A percentile compares a stretch with the other conserved stretches of the same genome.
Conservation (phyloP, 1,284 basidiomycete species). For the Entoloma clypeatum region DNA sequence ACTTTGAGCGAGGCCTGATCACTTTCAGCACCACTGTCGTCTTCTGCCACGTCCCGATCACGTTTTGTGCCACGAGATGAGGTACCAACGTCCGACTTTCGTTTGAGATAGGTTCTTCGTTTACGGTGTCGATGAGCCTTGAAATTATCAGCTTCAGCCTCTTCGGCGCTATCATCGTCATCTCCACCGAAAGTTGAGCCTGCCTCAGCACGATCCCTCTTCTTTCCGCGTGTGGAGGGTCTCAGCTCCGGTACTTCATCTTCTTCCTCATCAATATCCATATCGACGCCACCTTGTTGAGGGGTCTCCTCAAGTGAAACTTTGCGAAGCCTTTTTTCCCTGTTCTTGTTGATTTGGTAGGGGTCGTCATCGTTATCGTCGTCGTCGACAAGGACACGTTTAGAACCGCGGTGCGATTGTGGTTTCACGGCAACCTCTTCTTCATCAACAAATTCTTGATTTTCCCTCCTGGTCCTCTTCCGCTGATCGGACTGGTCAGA, state of each 20-base stretch:
- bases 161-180: slow-evolving; percentile 41
- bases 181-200: slow-evolving; percentile 68
- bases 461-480: slow-evolving; percentile 52
- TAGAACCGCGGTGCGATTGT: slow-evolving; percentile 40
- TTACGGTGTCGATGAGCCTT: slow-evolving; percentile 43
- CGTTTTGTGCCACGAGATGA: slow-evolving; percentile 58
- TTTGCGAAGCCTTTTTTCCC: slow-evolving; percentile 48
- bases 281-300: slow-evolving; percentile 29
- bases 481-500: slow-evolving; percentile 38
- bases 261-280: slow-evolving; percentile 42
- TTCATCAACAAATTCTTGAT: slow-evolving; percentile 42
- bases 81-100: slow-evolving; percentile 41
- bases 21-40: slow-evolving; percentile 46
- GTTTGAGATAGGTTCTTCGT: slow-evolving; percentile 43
- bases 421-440: slow-evolving; percentile 38
- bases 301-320: slow-evolving; percentile 39
- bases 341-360: slow-evolving; percentile 25
- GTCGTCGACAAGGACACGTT: slow-evolving; percentile 42
- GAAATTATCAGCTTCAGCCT: slow-evolving; percentile 32
- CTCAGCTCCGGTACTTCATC: slow-evolving; percentile 33
- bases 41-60: slow-evolving; percentile 51
- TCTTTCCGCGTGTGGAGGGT: slow-evolving; percentile 56
- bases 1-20: slow-evolving; percentile 25
- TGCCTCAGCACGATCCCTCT: slow-evolving; percentile 69
- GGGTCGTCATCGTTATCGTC: slow-evolving; percentile 40